Conservation (phyloP, 140 eudicot genomes). For the Stevia rebaudiana region DNA sequence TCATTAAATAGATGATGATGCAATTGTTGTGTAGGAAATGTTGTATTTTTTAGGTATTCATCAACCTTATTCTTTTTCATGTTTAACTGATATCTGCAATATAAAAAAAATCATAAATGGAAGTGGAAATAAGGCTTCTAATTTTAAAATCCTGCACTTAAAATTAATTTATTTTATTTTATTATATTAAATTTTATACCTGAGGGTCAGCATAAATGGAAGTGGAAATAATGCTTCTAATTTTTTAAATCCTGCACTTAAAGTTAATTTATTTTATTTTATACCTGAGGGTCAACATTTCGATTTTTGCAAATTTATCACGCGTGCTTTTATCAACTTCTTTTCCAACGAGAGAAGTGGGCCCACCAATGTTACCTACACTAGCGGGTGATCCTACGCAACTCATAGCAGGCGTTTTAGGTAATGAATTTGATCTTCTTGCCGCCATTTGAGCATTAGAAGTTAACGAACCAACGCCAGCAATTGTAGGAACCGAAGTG, state of each 20-base stretch:
- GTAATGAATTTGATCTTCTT: constrained; percentile 66
- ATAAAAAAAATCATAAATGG: not conserved
- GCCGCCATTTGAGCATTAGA: constrained; percentile 70
- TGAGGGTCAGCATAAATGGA: not conserved
- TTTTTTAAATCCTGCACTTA: not conserved
- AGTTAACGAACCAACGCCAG: constrained; percentile 49
- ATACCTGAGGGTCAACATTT: constrained; percentile 64
- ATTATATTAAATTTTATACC: too few relatives aligned
- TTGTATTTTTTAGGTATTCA: constrained; percentile 33
- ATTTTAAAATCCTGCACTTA: not conserved
- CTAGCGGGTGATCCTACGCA: constrained; percentile 92
- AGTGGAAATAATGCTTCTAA: not conserved
- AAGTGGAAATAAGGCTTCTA: not conserved
- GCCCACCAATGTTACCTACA: constrained; percentile 59
- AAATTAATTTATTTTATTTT: not conserved
- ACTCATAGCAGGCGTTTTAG: constrained; percentile 64
- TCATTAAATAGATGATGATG: constrained; percentile 42
- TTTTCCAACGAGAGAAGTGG: constrained; percentile 74
- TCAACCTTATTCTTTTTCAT: constrained; percentile 66
- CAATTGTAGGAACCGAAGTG: constrained; percentile 54
- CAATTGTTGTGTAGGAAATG: constrained; percentile 43
- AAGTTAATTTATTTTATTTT: not conserved
- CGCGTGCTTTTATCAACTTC: constrained; percentile 58
- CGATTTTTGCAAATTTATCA: constrained; percentile 75
- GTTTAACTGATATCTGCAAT: constrained; percentile 68